Evolutionary conservation across 2,329 filamentous ascomycete genomes (phyloP), one percentile per base, ranked within the genome.

Genomic region (Colletotrichum sp.): DNA sequence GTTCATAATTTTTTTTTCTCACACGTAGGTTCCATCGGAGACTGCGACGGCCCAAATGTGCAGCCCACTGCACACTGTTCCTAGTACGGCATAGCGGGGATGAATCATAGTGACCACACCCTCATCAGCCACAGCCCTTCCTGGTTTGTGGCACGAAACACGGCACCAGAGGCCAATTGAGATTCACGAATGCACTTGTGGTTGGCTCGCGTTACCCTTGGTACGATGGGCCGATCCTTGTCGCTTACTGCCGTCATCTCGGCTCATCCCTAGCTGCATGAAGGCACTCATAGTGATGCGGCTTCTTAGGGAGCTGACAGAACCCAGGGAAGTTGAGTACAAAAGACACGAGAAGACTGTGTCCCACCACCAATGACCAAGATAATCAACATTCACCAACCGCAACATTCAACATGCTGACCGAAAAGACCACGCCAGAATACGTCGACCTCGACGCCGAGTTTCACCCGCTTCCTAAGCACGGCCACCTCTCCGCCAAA

Each of bases 401-500:
- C 18, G 11, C 64, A 76, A 16, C 33, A 77, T 79, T 13, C 29
- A n/a, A 24, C 78, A 75, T 80, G 61, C 55, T 51, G 76, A 63
- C 61, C 78, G 73, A 81, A 81, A 62, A 64, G 74, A 12, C 31
- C 18, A 76, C 77, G 27, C 75, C 77, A 62, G 78, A 82, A 27
- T 82, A 82, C 76, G 76, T 78, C 61, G 67, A 69, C 27, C 13
- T 80, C 57, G 79, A 81, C 65, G 73, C 79, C 27, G 69, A 77
- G 75, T 82, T 80, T 79, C 79, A 80, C 65, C 82, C 83, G 1
- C 75, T 81, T 7, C 81, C 80, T 36, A 83, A 81, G 67, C 76
- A 84, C 64, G 81, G 82, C 65, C 82, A 83, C 70, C 79, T 82
- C 61, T 80, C 82, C 43, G 18, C 24, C 5, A 38, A 57, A 24